Conservation (phyloP, 805 yeast genomes). For the Pichia kluyveri region DNA sequence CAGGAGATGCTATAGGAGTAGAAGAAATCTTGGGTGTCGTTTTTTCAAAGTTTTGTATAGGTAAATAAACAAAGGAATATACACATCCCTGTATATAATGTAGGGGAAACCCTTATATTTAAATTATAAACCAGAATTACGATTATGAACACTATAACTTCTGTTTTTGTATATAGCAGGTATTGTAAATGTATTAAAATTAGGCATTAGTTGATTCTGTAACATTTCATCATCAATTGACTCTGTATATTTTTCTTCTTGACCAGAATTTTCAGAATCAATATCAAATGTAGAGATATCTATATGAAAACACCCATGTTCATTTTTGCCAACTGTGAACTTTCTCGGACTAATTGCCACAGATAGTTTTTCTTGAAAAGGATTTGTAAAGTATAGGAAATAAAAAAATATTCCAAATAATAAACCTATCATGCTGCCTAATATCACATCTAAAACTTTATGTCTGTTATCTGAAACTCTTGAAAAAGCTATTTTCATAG, state of each 20-base stretch:
- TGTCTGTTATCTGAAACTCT: constrained; percentile 42
- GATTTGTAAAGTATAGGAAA: constrained; percentile 27
- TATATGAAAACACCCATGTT: not conserved
- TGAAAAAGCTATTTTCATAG: constrained; percentile 30
- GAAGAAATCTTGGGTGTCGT: constrained; percentile 90
- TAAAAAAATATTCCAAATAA: constrained; percentile 28
- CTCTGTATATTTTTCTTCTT: not conserved
- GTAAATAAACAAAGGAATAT: constrained; percentile 41
- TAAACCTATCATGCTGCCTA: constrained; percentile 32
- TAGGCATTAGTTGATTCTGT: not conserved
- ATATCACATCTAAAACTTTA: constrained; percentile 30
- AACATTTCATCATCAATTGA: not conserved
- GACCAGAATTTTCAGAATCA: not conserved
- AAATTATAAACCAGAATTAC: not conserved
- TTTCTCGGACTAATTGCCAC: constrained; percentile 38
- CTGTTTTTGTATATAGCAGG: not conserved
- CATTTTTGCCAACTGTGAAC: constrained; percentile 8
- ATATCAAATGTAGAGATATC: not conserved
- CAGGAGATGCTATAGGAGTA: constrained; percentile 81
- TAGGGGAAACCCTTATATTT: not conserved
- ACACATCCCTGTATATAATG: too few species aligned
- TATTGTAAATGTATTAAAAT: not conserved
- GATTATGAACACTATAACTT: not conserved
- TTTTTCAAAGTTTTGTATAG: constrained; percentile 88
- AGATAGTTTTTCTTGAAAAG: constrained; percentile 28